Evolutionary conservation across 2,329 filamentous ascomycete genomes (phyloP).

Genomic region (Cladosporium sp.): DNA sequence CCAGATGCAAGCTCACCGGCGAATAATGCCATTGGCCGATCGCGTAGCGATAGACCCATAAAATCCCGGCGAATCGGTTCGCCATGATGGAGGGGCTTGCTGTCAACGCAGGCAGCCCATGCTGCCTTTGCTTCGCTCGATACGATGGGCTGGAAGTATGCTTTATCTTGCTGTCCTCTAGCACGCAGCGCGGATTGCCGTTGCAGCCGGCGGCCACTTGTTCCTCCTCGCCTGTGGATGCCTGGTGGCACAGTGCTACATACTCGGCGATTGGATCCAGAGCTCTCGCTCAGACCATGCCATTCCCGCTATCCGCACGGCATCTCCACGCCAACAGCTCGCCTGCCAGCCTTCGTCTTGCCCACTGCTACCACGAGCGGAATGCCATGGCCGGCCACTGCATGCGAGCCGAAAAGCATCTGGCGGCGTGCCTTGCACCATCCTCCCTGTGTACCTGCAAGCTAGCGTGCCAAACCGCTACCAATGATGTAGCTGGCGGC

Average conservation of each 20-base stretch:
- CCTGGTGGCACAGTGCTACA: conserved; percentile 8
- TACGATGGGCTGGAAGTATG: not conserved
- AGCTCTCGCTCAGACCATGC: conserved; percentile 9
- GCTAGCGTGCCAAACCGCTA: conserved; percentile 13
- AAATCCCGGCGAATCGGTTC: conserved; percentile 5
- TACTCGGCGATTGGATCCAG: conserved; percentile 3
- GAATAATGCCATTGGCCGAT: conserved; percentile 5
- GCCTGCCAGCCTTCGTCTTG: not conserved
- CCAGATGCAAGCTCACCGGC: conserved; percentile 3
- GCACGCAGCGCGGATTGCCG: conserved; percentile 1
- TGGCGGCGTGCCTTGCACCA: conserved; percentile 11
- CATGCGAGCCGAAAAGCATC: conserved; percentile 11
- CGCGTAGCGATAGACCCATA: not conserved
- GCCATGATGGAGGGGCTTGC: conserved; percentile 3
- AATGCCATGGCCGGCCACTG: conserved; percentile 14
- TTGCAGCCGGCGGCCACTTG: conserved; percentile 9
- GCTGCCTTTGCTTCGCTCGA: conserved; percentile 1
- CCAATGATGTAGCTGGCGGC: conserved; percentile 7
- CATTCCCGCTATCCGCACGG: conserved; percentile 12
- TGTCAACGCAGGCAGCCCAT: conserved; percentile 10
- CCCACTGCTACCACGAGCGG: conserved; percentile 11
- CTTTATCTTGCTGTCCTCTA: not conserved
- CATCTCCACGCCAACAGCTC: conserved; percentile 13
- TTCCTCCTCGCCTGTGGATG: conserved; percentile 10
- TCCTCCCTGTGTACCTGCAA: conserved; percentile 4